Conservation (phyloP, 305 asterid species). For the Fraxinus platypoda region DNA sequence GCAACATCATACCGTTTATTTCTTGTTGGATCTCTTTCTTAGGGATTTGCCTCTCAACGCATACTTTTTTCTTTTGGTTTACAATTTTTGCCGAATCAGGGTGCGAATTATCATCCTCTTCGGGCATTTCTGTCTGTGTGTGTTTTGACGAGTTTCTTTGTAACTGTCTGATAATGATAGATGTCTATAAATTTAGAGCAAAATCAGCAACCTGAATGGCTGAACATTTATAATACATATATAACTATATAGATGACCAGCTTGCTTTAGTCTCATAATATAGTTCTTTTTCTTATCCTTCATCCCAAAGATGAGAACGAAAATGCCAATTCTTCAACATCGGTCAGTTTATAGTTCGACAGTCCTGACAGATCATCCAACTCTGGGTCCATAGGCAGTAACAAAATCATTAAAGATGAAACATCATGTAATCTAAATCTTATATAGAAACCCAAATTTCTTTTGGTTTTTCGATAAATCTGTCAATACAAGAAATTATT, state of each 20-base stretch:
- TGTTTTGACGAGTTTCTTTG: neutral
- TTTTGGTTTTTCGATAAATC: neutral
- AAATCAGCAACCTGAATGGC: neutral
- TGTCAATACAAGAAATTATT: neutral
- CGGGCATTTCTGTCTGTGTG: conserved; percentile 32
- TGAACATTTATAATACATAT: neutral
- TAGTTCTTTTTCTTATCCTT: neutral
- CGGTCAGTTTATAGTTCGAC: neutral
- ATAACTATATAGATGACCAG: neutral
- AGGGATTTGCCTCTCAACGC: neutral
- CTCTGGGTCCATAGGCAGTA: neutral
- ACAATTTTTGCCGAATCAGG: conserved; percentile 45
- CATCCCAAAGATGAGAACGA: neutral
- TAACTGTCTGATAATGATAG: neutral
- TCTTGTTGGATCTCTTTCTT: conserved; percentile 15
- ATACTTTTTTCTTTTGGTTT: conserved; percentile 14
- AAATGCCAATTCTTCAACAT: neutral
- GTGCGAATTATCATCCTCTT: conserved; percentile 70
- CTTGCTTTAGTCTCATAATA: neutral
- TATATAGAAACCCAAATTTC: neutral
- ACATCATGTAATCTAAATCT: neutral
- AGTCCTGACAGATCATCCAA: neutral
- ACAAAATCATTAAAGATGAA: neutral
- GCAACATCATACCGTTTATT: conserved; percentile 10
- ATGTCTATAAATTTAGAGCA: neutral